These are phyloP conservation scores for Suillus paluster DNA, from an alignment of 768 basidiomycete genomes.

Conservation along the genomic window DNA sequence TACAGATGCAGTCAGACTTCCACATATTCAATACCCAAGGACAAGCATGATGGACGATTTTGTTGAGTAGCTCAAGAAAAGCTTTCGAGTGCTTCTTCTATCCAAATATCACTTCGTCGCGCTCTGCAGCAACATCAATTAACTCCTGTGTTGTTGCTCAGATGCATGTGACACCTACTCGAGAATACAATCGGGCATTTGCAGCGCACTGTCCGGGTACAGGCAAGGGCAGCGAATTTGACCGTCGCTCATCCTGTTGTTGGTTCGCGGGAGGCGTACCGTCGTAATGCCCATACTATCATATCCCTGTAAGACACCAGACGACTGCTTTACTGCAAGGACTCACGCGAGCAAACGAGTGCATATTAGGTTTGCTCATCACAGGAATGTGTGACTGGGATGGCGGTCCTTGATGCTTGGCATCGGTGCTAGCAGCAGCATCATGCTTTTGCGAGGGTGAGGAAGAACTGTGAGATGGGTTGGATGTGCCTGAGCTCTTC, in stretches of 20 bases:
- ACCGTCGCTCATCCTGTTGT: not conserved
- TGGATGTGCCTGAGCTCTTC: not conserved
- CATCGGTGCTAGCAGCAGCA: not conserved
- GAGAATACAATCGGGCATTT: not conserved
- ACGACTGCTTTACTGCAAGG: not conserved
- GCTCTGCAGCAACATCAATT: not conserved
- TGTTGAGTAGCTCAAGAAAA: not conserved
- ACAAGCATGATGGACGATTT: not conserved
- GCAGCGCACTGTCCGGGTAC: not conserved
- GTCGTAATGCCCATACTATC: not conserved
- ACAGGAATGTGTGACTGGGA: not conserved
- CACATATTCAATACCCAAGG: not conserved
- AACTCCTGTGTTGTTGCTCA: not conserved
- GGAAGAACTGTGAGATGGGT: not conserved
- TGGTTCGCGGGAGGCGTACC: not conserved
- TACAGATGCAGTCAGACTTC: not conserved
- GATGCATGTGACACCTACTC: not conserved
- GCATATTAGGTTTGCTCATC: not conserved
- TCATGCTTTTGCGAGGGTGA: not conserved
- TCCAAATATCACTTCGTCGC: not conserved
- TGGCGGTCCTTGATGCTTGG: not conserved
- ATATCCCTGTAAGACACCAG: not conserved
- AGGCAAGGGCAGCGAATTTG: not conserved
- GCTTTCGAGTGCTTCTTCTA: not conserved
- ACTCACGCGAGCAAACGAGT: not conserved